Conservation (phyloP, 768 basidiomycete genomes). For the Termitomyces sp. region DNA sequence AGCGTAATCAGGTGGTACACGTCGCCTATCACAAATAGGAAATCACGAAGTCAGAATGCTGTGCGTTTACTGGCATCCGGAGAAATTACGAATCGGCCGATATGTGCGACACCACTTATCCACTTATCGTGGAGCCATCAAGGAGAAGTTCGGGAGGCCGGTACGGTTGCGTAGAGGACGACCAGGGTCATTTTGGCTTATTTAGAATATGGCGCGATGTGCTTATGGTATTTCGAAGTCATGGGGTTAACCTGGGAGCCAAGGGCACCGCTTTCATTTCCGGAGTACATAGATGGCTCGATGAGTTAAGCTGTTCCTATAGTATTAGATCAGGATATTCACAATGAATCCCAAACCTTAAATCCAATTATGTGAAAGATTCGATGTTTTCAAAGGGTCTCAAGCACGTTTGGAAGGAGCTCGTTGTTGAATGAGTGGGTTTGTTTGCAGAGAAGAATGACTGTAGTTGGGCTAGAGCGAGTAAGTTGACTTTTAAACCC, state of each 20-base stretch:
- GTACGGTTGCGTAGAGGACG: background rate
- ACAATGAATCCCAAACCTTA: background rate
- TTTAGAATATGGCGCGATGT: background rate
- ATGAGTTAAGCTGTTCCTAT: background rate
- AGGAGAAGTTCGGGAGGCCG: slow-evolving; percentile 4
- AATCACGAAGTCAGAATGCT: background rate
- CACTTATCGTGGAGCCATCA: background rate
- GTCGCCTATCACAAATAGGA: background rate
- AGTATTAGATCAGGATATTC: background rate
- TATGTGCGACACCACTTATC: background rate
- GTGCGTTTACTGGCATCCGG: background rate
- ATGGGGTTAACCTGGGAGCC: background rate
- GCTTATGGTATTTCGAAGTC: background rate
- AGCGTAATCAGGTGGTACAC: background rate
- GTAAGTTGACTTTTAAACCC: background rate
- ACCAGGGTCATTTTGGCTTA: background rate
- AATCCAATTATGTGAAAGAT: background rate
- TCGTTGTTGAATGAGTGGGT: background rate
- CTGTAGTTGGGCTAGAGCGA: no score
- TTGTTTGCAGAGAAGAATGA: background rate
- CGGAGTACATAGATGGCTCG: background rate
- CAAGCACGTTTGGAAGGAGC: background rate
- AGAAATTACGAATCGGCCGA: background rate
- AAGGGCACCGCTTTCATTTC: background rate
- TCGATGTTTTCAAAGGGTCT: background rate